Evolutionary conservation across 208 protist genomes (phyloP), one percentile per base, ranked within the genome.

Genomic region (Leishmania mexicana): DNA sequence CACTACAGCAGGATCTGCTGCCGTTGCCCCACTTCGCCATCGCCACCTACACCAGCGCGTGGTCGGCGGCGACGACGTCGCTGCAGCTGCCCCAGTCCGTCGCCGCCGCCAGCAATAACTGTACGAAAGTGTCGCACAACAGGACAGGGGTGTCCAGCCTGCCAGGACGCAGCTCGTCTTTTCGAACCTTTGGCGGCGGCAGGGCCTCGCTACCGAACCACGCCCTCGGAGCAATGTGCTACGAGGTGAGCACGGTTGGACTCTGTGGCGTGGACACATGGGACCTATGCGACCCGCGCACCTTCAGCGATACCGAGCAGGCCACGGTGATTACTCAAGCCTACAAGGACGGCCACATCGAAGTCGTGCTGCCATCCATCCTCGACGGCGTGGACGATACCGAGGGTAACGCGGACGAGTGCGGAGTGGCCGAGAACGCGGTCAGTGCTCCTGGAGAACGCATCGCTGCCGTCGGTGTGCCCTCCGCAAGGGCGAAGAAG

Each of bases 241-340:
- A 75, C 58, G 47, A 67, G 40, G 72, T 58, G 28, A 57, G 72
- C n/a, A 86, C 84, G 54, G 79, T 92, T 3, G 89, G 89, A 2
- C 80, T 92, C 38, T 89, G 84, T 54, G 89, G 89, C 21, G 79
- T 87, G 31, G 89, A 92, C 70, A 74, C 49, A 31, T 92, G 89
- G 89, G 54, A 64, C 31, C 71, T 92, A 10, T 53, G 28, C 10
- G 81, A 87, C n/a, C 68, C 71, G 24, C 53, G 72, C 53, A 89
- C 80, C 47, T 91, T 86, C 79, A 75, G 79, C 51, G 67, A 83
- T 76, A 84, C 62, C 49, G 64, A 74, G 73, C 77, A 85, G 72
- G 77, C 77, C 5, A 8, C 1, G 11, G 74, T 65, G 49, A 31
- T 65, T 40, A 58, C 49, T 21, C 58, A 74, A 35, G 42, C 62